These are phyloP conservation scores for Malassezia psittaci DNA, from an alignment of 1,284 basidiomycete species.

Conservation along the genomic window DNA sequence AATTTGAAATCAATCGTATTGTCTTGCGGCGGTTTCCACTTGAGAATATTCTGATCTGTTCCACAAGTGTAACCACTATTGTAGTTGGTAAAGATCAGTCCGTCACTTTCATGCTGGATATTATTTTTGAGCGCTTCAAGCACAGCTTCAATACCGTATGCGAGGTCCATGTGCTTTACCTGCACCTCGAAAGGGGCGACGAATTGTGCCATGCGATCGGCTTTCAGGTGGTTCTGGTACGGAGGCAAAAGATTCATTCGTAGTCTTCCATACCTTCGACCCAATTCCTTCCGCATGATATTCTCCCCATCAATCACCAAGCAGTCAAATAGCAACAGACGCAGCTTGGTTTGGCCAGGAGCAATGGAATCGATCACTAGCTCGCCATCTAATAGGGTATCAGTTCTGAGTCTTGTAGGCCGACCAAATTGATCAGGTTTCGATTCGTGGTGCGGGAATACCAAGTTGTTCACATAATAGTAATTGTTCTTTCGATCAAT, in stretches of 20 bases:
- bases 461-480: conserved; percentile 59
- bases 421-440: conserved; percentile 12
- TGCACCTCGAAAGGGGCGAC: conserved; percentile 68
- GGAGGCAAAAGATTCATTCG: conserved; percentile 73
- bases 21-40: conserved; percentile 98
- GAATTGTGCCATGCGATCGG: conserved; percentile 55
- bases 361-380: conserved; percentile 76
- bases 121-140: conserved; percentile 64
- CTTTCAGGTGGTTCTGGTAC: conserved; percentile 60
- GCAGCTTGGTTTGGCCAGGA: conserved; percentile 59
- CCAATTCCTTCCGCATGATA: conserved; percentile 69
- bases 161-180: conserved; percentile 77
- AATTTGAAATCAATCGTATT: conserved; percentile 98
- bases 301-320: conserved; percentile 76
- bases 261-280: conserved; percentile 79
- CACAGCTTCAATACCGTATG: conserved; percentile 77
- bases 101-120: conserved; percentile 88
- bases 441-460: conserved; percentile 58
- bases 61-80: conserved; percentile 75
- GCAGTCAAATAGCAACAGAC: conserved; percentile 85
- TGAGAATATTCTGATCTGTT: conserved; percentile 76
- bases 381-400: conserved; percentile 86
- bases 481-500: conserved; percentile 91
- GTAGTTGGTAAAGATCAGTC: conserved; percentile 89
- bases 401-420: conserved; percentile 51